Evolutionary conservation across 2,329 filamentous ascomycete species (phyloP).

Genomic region (Exophiala viscosa): DNA sequence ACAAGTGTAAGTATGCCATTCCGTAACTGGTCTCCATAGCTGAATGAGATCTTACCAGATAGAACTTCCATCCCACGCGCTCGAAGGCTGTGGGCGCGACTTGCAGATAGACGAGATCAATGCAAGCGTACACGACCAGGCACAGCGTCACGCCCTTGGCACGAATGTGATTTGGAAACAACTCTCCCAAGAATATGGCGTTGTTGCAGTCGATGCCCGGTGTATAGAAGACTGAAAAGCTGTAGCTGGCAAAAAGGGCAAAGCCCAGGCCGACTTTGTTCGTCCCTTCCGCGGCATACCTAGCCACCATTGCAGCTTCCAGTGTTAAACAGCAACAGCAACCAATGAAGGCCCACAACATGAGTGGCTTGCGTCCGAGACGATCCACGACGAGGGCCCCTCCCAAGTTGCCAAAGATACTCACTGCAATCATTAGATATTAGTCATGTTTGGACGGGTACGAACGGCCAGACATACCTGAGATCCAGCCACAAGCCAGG

Average conservation of each 20-base stretch:
- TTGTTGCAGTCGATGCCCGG: not conserved
- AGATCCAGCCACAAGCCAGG: not conserved
- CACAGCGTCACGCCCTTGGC: not conserved
- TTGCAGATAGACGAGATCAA: constrained; percentile 30
- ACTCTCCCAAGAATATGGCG: constrained; percentile 4
- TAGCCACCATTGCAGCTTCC: constrained; percentile 1
- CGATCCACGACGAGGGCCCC: constrained; percentile 45
- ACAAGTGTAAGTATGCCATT: not conserved
- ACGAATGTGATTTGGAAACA: constrained; percentile 6
- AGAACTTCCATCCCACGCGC: constrained; percentile 33
- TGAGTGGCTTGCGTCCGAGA: constrained; percentile 43
- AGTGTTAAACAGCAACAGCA: not conserved
- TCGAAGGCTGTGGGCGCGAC: constrained; percentile 31
- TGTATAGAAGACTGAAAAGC: not conserved
- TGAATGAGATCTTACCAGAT: constrained; percentile 18
- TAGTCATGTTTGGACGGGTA: no score
- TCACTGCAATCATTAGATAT: no score
- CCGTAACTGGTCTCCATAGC: not conserved
- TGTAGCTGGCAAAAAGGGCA: constrained; percentile 59
- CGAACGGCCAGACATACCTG: not conserved
- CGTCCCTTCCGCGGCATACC: not conserved
- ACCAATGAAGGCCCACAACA: constrained; percentile 10
- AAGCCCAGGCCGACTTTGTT: constrained; percentile 8
- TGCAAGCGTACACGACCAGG: not conserved
- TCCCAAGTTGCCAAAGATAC: not conserved